Evolutionary conservation across 345 rosid species (phyloP).

Genomic region (Excoecaria agallocha): DNA sequence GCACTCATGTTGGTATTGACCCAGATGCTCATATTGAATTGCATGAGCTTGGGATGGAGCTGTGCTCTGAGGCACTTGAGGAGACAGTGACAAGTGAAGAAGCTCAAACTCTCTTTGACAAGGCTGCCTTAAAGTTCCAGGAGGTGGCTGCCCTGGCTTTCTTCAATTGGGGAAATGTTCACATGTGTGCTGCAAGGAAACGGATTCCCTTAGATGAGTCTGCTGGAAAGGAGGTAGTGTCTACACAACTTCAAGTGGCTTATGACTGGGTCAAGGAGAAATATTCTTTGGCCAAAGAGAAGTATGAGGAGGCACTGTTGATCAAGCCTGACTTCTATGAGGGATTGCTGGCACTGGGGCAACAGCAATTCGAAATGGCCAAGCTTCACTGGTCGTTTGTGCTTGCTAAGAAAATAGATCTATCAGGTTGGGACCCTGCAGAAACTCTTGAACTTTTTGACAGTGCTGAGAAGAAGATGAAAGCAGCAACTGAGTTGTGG

Average conservation of each 20-base stretch:
- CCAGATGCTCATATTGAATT: constrained; percentile 93
- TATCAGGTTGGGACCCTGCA: constrained; percentile 66
- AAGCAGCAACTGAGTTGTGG: constrained; percentile 93
- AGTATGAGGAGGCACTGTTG: constrained; percentile 71
- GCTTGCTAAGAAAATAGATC: constrained; percentile 76
- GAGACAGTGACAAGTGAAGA: constrained; percentile 90
- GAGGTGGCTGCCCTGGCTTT: constrained; percentile 96
- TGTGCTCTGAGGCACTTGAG: constrained; percentile 94
- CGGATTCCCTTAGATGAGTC: constrained; percentile 90
- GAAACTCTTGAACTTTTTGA: constrained; percentile 74
- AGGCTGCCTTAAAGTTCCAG: constrained; percentile 91
- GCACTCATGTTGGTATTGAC: constrained; percentile 84
- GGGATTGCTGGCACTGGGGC: constrained; percentile 91
- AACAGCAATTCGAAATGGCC: constrained; percentile 98
- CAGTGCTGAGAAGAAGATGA: constrained; percentile 90
- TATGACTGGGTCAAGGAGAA: constrained; percentile 92
- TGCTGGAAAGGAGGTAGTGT: constrained; percentile 61
- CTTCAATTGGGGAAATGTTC: constrained; percentile 99
- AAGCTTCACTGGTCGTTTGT: constrained; percentile 92
- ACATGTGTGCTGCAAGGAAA: constrained; percentile 98
- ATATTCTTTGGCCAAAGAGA: constrained; percentile 75
- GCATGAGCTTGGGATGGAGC: constrained; percentile 98
- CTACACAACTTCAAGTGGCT: constrained; percentile 71
- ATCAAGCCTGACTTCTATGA: constrained; percentile 94
- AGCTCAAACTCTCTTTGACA: constrained; percentile 84